These are phyloP conservation scores for Globisporangium abappressorium DNA, from an alignment of 352 stramenopile species.

Conservation along the genomic window DNA sequence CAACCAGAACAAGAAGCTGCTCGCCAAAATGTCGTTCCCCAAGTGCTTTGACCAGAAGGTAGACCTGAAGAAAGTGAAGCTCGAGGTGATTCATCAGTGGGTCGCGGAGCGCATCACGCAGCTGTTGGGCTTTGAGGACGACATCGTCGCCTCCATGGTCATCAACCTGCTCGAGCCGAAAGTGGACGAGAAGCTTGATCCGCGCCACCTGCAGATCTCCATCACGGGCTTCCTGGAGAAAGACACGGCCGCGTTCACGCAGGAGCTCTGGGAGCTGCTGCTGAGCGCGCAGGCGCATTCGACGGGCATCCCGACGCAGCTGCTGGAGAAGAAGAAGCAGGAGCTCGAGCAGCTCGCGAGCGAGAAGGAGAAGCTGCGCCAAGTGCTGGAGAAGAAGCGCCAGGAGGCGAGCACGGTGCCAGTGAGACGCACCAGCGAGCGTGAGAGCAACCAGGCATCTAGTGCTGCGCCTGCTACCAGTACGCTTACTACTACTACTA, in stretches of 20 bases:
- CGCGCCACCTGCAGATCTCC: conserved; percentile 85
- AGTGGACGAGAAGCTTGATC: conserved; percentile 71
- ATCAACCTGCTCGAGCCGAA: conserved; percentile 84
- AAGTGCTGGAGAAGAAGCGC: conserved; percentile 57
- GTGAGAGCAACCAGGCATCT: background rate
- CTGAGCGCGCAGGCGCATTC: conserved; percentile 86
- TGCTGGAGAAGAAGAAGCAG: conserved; percentile 90
- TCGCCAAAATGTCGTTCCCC: conserved; percentile 83
- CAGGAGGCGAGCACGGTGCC: conserved; percentile 17
- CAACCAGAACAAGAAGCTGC: conserved; percentile 87
- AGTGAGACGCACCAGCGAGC: conserved; percentile 5
- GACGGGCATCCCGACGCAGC: conserved; percentile 80
- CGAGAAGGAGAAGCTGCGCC: conserved; percentile 56
- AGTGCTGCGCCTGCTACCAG: background rate
- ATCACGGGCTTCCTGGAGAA: conserved; percentile 92
- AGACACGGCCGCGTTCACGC: conserved; percentile 73
- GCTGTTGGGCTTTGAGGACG: conserved; percentile 89
- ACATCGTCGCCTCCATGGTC: conserved; percentile 87
- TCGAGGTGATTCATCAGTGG: conserved; percentile 89
- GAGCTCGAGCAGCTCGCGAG: conserved; percentile 67
- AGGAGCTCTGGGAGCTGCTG: conserved; percentile 90
- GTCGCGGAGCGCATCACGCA: conserved; percentile 83
- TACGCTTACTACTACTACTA: background rate
- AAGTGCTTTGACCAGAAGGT: conserved; percentile 74
- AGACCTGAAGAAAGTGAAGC: conserved; percentile 88